These are phyloP conservation scores for Neofusicoccum cordaticola DNA, from an alignment of 2,329 filamentous ascomycete genomes.

Conservation along the genomic window DNA sequence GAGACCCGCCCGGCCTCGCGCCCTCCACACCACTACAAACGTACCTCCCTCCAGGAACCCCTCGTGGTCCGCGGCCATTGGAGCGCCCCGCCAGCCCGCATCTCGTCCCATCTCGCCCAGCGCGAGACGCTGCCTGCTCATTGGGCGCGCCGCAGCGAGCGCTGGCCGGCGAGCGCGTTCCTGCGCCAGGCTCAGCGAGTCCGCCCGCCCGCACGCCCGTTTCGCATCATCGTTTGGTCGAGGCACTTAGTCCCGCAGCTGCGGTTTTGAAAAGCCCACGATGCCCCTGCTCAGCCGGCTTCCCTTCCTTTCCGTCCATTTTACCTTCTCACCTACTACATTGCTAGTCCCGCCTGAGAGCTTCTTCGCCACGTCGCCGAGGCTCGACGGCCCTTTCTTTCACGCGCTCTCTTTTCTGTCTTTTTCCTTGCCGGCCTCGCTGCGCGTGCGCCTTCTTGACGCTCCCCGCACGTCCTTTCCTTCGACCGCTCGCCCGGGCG, in stretches of 20 bases:
- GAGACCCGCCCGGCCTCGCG: neutral
- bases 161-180: neutral
- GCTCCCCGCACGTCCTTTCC: neutral
- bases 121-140: neutral
- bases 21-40: conserved; percentile 5
- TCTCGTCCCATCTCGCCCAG: neutral
- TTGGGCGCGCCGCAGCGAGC: neutral
- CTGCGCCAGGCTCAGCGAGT: neutral
- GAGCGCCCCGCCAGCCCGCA: neutral
- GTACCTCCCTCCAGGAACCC: neutral
- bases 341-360: conserved; percentile 4
- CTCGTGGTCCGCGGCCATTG: conserved; percentile 1
- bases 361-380: neutral
- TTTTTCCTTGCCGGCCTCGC: conserved; percentile 11
- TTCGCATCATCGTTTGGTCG: conserved; percentile 14
- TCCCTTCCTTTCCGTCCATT: conserved; percentile 7
- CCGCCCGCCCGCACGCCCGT: neutral
- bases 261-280: conserved; percentile 16
- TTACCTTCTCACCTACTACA: conserved; percentile 5
- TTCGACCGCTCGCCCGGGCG: neutral
- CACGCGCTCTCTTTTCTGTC: conserved; percentile 20
- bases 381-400: conserved; percentile 16
- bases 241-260: conserved; percentile 13
- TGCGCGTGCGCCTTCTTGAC: neutral
- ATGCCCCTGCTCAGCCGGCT: conserved; percentile 8